Base-by-base conservation (phyloP, 1,284 basidiomycete genomes). In the Rhodotorula glutinis region DNA sequence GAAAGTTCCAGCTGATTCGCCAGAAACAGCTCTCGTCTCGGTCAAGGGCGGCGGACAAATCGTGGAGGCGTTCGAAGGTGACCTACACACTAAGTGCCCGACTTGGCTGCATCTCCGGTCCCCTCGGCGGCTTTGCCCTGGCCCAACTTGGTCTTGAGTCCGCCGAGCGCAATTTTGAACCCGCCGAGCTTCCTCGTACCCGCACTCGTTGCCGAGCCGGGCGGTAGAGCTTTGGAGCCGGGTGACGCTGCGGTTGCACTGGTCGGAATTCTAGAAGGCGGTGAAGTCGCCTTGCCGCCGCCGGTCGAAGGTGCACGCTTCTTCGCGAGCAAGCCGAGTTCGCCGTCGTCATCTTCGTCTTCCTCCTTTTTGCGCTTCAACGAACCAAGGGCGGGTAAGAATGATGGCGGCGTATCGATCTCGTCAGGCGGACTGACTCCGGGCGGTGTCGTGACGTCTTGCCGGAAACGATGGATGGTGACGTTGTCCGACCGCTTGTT, bases 331-430 rank as follows among this genome's bases (percentile, higher is more conserved):
- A 88, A 60, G 7, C 74, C 85, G 51, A 89, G 78, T 70, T 83
- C 75, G 73, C 85, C 86, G 60, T 88, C 88, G 57, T 90, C 89
- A 27, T 91, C 89, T 4, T 59, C 47, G 25, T 84, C 84, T 23
- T 59, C 49, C 25, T 84, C 84, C 75, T 80, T 77, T 51, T 90
- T 82, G 73, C 85, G 82, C 60, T 90, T 84, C 79, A 92, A 92
- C 75, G 88, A 87, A 10, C 87, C 58, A 13, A 65, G 66, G 4
- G 63, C 57, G 11, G 57, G 82, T 62, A 86, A 75, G 51, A 83
- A 81, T 74, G 83, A 79, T 7, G 81, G 76, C 1, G 77, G 77
- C 75, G 65, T 55, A 62, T 56, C 76, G 74, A 29, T 75, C 57
- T 70, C 43, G 8, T 21, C 79, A 79, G 41, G 77, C 74, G 60